Evolutionary conservation across 73 alveolate genomes (phyloP).

Genomic region (Paramecium sonneborni): DNA sequence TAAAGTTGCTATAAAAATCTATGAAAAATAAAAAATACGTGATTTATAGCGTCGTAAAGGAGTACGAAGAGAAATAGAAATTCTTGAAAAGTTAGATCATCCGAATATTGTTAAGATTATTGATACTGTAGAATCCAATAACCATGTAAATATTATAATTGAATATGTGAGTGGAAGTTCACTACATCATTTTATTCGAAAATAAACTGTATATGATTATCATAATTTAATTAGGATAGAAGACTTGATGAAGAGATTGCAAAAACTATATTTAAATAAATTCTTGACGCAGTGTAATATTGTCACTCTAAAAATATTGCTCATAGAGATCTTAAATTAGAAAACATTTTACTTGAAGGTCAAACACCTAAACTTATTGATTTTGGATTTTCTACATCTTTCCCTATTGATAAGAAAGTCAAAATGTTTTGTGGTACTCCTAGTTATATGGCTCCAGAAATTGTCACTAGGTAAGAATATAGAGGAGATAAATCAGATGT

Average conservation of each 20-base stretch:
- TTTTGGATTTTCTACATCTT: conserved; percentile 82
- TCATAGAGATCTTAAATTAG: conserved; percentile 93
- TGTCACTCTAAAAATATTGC: conserved; percentile 79
- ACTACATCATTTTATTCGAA: conserved; percentile 75
- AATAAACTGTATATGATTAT: conserved; percentile 62
- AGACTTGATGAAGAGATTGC: neutral
- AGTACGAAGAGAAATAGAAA: conserved; percentile 87
- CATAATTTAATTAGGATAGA: neutral
- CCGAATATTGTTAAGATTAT: conserved; percentile 85
- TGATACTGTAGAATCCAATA: conserved; percentile 88
- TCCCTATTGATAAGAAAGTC: conserved; percentile 73
- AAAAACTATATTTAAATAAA: conserved; percentile 68
- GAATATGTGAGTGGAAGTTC: conserved; percentile 94
- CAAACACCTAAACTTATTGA: conserved; percentile 74
- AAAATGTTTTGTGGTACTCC: conserved; percentile 88
- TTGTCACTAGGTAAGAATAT: conserved; percentile 74
- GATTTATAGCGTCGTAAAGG: conserved; percentile 88
- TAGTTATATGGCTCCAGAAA: conserved; percentile 88
- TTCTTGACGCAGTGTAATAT: conserved; percentile 79
- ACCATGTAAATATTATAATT: conserved; percentile 81
- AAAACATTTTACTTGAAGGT: conserved; percentile 83
- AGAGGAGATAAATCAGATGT: conserved; percentile 81
- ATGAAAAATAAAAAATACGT: conserved; percentile 85
- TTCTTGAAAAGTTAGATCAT: conserved; percentile 85
- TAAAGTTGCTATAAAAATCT: conserved; percentile 81